Percentiles rank a stretch among this genome's conserved stretches.
These are phyloP conservation scores for Tubosaeta sp. DNA, from an alignment of 768 basidiomycete species.

Conservation along the genomic window DNA sequence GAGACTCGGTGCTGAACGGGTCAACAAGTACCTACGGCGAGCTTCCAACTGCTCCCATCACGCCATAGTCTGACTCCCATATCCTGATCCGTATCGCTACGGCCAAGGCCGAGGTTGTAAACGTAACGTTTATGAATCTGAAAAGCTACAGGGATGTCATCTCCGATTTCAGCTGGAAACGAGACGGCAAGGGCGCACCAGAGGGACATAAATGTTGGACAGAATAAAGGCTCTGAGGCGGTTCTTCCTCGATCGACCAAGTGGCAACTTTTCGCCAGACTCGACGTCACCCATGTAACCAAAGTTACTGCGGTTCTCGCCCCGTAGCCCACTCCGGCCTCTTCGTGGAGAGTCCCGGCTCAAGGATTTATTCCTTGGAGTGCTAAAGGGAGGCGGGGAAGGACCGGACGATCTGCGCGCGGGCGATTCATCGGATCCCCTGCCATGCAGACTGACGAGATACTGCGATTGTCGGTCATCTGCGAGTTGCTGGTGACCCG, in stretches of 20 bases:
- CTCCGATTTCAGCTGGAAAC: background rate
- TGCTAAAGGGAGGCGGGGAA: constrained; percentile 39
- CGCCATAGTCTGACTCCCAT: constrained; percentile 44
- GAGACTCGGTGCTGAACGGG: background rate
- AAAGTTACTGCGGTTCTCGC: constrained; percentile 13
- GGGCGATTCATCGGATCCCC: constrained; percentile 20
- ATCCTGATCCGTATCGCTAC: constrained; percentile 72
- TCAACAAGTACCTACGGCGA: constrained; percentile 57
- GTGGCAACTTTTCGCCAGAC: constrained; percentile 25
- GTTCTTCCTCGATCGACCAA: constrained; percentile 38
- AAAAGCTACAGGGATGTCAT: constrained; percentile 54
- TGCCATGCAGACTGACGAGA: constrained; percentile 8
- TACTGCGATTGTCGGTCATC: constrained; percentile 18
- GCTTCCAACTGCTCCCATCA: constrained; percentile 74
- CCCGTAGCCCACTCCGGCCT: constrained; percentile 10
- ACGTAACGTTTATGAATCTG: constrained; percentile 78
- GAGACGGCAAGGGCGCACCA: constrained; percentile 44
- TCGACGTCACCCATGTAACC: constrained; percentile 21
- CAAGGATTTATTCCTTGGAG: constrained; percentile 53
- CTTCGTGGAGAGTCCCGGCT: constrained; percentile 68
- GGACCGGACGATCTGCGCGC: constrained; percentile 23
- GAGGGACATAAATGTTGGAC: constrained; percentile 70
- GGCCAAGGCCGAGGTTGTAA: constrained; percentile 74
- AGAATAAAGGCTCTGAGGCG: constrained; percentile 63
- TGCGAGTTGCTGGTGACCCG: constrained; percentile 1